Conservation (phyloP, 257 asterid genomes). For the Fraxinus quadrangulata region DNA sequence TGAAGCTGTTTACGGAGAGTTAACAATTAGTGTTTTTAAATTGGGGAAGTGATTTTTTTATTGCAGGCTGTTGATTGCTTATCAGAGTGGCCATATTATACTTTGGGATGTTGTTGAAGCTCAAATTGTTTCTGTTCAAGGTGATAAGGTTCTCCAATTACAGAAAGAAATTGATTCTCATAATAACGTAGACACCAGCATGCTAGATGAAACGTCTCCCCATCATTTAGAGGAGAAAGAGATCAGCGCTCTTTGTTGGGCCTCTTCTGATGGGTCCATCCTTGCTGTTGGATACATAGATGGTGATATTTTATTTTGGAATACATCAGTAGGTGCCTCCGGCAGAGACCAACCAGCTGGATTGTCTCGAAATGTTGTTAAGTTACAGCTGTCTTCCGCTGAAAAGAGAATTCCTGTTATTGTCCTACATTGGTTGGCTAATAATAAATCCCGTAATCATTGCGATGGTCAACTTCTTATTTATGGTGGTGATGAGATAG, state of each 20-base stretch:
- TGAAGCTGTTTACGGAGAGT: constrained; percentile 23
- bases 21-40: constrained; percentile 20
- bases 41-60: constrained; percentile 19
- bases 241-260: constrained; percentile 93
- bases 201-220: constrained; percentile 41
- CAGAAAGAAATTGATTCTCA: constrained; percentile 46
- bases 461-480: constrained; percentile 70
- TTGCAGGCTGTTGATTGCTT: constrained; percentile 82
- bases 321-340: constrained; percentile 48
- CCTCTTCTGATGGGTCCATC: constrained; percentile 73
- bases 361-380: constrained; percentile 61
- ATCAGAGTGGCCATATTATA: constrained; percentile 74
- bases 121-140: constrained; percentile 56
- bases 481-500: constrained; percentile 92
- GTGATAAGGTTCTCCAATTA: constrained; percentile 73
- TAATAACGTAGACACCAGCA: constrained; percentile 37
- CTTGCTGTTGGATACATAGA: constrained; percentile 86
- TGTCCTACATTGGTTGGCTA: constrained; percentile 75
- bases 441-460: constrained; percentile 51
- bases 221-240: constrained; percentile 70
- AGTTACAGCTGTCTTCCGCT: constrained; percentile 72
- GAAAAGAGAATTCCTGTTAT: constrained; percentile 87
- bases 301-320: constrained; percentile 90
- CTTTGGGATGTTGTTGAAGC: constrained; percentile 84
- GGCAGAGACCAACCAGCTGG: constrained; percentile 46